Percentiles rank a stretch among this genome's conserved stretches.
Conservation (phyloP, 805 yeast genomes). For the Saturnispora hagleri region DNA sequence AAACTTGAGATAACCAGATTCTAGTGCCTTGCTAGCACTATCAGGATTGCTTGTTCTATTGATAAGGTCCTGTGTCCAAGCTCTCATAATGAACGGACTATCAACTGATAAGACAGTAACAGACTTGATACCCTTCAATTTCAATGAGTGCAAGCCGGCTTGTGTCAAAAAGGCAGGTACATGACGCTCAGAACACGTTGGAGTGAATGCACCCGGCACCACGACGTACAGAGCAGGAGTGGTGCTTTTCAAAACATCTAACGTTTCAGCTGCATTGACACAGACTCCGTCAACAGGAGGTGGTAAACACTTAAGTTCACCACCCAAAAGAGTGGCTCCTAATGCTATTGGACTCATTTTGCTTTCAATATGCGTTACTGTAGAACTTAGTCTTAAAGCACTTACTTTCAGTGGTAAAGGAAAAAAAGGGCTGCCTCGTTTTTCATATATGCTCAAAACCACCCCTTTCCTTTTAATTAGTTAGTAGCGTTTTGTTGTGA, state of each 20-base stretch:
- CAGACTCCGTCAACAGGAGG: slow-evolving; percentile 10
- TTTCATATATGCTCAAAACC: neutral
- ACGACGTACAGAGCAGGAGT: slow-evolving; percentile 28
- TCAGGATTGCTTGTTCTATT: slow-evolving; percentile 19
- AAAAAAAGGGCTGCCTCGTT: neutral
- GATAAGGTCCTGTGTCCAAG: slow-evolving; percentile 42
- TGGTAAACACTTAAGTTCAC: slow-evolving; percentile 3
- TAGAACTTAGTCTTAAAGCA: neutral
- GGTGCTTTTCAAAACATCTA: neutral
- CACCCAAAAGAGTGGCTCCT: neutral
- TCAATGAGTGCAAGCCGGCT: slow-evolving; percentile 24
- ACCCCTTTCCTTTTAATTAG: neutral
- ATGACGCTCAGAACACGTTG: slow-evolving; percentile 37
- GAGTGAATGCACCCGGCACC: slow-evolving; percentile 46
- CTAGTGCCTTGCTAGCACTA: neutral
- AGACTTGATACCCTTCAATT: slow-evolving; percentile 32
- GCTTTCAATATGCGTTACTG: neutral
- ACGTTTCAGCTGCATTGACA: slow-evolving; percentile 4
- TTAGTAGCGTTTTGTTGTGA: neutral
- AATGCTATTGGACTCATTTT: neutral
- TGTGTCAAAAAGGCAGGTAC: slow-evolving; percentile 32
- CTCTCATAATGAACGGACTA: slow-evolving; percentile 34
- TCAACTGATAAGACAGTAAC: slow-evolving; percentile 33
- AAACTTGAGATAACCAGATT: slow-evolving; percentile 32
- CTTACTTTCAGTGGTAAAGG: neutral